Evolutionary conservation across 164 flowering plant genomes (phyloP), one percentile per base, ranked within the genome.

Genomic region (Magnolia officinalis): DNA sequence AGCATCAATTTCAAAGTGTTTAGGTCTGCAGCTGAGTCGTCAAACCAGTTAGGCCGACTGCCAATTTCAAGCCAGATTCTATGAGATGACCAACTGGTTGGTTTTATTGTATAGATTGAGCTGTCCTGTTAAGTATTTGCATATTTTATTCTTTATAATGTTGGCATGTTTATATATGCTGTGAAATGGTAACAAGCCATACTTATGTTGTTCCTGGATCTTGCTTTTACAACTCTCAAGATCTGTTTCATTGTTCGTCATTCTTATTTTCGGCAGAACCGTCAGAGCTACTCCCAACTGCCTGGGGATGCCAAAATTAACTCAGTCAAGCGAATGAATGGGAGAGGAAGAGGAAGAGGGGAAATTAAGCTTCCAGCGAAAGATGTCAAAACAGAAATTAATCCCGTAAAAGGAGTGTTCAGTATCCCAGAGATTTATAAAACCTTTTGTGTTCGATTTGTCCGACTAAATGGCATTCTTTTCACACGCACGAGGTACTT

Each of bases 401-500:
- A 66, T 78, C 69, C 79, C 55, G 63, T 71, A 8, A 85, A 87
- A 78, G 97, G 50, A 66, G 77, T 72, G 16, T 49, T 79, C 61
- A 79, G 70, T 76, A 74, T 77, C 7, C 75, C 74, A 13, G 97
- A 90, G 50, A 79, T 76, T 55, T 83, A 75, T 55, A 92, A 88
- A 82, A 77, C 86, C 50, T 91, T 96, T 71, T 84, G 91, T 81
- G 87, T 84, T 80, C 87, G 91, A 31, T 96, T 92, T 88, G 91
- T 96, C 50, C 88, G 98, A 63, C 84, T 96, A 11, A 91, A 90
- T 90, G 99, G 99, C 68, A 90, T 96, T 79, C 91, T 96, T 45
- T 96, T 96, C 79, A 94, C 98, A 2, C 91, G 93, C 52, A 93
- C 97, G 78, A 96, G 99, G 99, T 96, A 86, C 75, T 73, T 70